These are phyloP conservation scores for Solanum peruvianum DNA, from an alignment of 257 asterid species.

Conservation along the genomic window DNA sequence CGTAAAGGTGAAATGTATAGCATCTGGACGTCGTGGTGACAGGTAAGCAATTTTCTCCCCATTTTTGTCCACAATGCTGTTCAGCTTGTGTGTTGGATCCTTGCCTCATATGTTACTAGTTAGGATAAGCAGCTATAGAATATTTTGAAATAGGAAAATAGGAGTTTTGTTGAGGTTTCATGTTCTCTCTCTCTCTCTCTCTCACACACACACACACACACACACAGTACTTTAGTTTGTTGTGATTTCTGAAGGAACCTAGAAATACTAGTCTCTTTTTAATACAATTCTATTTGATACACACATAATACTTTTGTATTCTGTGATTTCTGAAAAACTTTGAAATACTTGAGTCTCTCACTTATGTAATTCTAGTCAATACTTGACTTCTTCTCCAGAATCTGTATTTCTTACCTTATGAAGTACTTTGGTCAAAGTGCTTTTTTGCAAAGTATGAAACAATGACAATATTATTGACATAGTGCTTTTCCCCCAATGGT, in stretches of 20 bases:
- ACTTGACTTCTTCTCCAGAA: not conserved
- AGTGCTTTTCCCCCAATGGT: not conserved
- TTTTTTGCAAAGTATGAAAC: not conserved
- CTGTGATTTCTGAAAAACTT: not conserved
- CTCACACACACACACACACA: not conserved
- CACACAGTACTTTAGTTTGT: not conserved
- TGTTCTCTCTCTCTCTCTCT: not conserved
- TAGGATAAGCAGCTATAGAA: not conserved
- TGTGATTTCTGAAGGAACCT: not conserved
- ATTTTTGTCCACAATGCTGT: not conserved
- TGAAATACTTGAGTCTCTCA: not conserved
- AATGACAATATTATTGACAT: not conserved
- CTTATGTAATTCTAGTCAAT: not conserved
- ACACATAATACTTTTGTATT: not conserved
- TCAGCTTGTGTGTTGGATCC: not conserved
- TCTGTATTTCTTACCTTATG: not conserved
- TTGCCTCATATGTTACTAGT: not conserved
- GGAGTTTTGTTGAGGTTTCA: not conserved
- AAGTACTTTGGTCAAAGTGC: not conserved
- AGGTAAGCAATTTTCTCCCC: constrained; percentile 30
- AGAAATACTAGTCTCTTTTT: not conserved
- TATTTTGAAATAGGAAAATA: not conserved
- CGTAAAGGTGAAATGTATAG: constrained; percentile 84
- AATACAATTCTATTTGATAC: not conserved
- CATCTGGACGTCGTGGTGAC: constrained; percentile 80